A percentile compares a stretch with the other conserved stretches of the same genome.
Conservation (phyloP, 2,329 filamentous ascomycete species). For the Hysterium pulicare region DNA sequence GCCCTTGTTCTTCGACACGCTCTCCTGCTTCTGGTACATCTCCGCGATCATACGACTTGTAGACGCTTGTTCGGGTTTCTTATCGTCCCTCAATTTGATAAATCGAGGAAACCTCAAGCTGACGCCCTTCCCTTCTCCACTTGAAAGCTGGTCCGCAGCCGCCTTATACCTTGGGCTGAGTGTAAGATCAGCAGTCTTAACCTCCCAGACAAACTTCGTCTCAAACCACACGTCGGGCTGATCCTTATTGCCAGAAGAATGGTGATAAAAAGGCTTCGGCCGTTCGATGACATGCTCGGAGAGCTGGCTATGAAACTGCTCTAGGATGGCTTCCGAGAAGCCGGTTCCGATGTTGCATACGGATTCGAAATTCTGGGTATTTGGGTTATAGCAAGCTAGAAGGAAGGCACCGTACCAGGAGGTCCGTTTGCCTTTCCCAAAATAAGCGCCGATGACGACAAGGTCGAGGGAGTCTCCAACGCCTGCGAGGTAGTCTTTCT, state of each 20-base stretch:
- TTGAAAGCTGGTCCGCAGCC: conserved; percentile 71
- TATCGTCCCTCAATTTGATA: conserved; percentile 88
- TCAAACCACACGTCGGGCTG: conserved; percentile 99
- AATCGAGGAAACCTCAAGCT: conserved; percentile 89
- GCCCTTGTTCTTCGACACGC: conserved; percentile 79
- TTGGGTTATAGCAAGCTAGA: conserved; percentile 85
- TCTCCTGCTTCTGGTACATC: conserved; percentile 96
- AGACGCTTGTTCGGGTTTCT: conserved; percentile 90
- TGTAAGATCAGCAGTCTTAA: conserved; percentile 93
- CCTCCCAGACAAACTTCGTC: conserved; percentile 91
- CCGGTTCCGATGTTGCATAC: conserved; percentile 98
- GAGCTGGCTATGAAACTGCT: conserved; percentile 75
- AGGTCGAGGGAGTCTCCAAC: conserved; percentile 95
- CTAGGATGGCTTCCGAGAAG: conserved; percentile 91
- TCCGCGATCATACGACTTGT: conserved; percentile 82
- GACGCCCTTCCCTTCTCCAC: conserved; percentile 70
- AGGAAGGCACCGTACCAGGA: conserved; percentile 95
- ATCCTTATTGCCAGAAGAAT: conserved; percentile 79
- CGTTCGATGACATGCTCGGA: conserved; percentile 77
- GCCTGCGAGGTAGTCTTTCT: conserved; percentile 94
- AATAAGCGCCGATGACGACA: conserved; percentile 91
- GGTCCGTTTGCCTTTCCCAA: conserved; percentile 91
- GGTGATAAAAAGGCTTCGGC: conserved; percentile 90
- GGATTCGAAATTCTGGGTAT: conserved; percentile 80
- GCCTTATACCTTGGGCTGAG: conserved; percentile 90